Evolutionary conservation across 2,329 filamentous ascomycete genomes (phyloP), one percentile per base, ranked within the genome.

Genomic region (Colletotrichum camelliae): DNA sequence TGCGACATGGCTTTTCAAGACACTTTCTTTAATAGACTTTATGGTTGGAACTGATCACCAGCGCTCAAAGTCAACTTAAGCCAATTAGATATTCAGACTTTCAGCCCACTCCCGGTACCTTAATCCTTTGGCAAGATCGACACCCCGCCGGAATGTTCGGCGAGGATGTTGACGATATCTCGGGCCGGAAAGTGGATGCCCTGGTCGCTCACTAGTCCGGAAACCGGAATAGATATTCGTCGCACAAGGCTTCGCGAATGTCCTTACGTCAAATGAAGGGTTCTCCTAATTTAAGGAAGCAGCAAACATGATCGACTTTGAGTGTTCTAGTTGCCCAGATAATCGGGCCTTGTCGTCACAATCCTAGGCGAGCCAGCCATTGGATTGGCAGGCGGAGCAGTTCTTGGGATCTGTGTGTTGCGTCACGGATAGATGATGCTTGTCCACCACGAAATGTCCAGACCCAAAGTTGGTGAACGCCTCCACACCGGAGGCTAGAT

Each of bases 401-500:
- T 64, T 58, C 12, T 62, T 43, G 35, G 52, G 12, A 67, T 39
- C 62, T 27, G 39, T 29, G 27, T 57, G 33, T 71, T 18, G 64
- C 43, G 73, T 73, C 64, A 65, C 69, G 69, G 18, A 68, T 75
- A 58, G 21, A 72, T 75, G 57, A 24, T 27, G 21, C 39, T 21
- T 57, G 55, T 43, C 62, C 39, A 68, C 57, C 7, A 18, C 55
- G 16, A 64, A 39, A 58, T 48, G 18, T 66, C 35, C n/a, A 66
- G 60, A 55, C 39, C 37, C 61, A n/a, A 52, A 29, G 33, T 67
- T 68, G 58, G 48, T 60, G 43, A 65, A 8, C 21, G n/a, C 39
- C 52, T 75, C 58, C 64, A 73, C 70, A 35, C 29, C 58, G 58
- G 64, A 62, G 57, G 33, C 73, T 73, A 68, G 58, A 48, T 58